Percentiles rank a stretch among this genome's conserved stretches.
phyloP scores from a whole-genome alignment of 139 green algal genomes.

The Spirogloea muscicola region DNA sequence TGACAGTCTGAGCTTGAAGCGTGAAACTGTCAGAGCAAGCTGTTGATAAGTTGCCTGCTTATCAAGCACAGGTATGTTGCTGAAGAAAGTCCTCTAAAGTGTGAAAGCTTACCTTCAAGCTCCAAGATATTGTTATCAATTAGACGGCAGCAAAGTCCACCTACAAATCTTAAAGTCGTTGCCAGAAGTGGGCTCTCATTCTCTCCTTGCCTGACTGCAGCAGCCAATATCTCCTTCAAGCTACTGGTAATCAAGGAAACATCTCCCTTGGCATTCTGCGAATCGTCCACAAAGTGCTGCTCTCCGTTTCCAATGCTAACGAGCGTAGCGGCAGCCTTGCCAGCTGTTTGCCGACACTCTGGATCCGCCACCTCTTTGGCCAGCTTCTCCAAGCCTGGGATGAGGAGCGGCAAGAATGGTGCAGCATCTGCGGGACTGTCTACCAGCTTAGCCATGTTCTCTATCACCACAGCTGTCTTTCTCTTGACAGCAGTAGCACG shows the following conservation, averaged over 20 bases:
- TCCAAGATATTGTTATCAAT: not conserved
- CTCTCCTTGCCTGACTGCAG: not conserved
- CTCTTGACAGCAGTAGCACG: slow-evolving; percentile 44
- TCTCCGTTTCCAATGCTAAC: slow-evolving; percentile 8
- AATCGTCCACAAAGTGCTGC: slow-evolving; percentile 9
- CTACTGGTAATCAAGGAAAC: too few relatives aligned
- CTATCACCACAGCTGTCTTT: slow-evolving; percentile 52
- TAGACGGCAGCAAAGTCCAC: not conserved
- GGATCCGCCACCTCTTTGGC: slow-evolving; percentile 48
- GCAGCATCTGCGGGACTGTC: slow-evolving; percentile 44
- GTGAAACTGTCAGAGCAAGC: not conserved
- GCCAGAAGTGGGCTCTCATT: not conserved
- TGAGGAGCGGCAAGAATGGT: slow-evolving; percentile 49
- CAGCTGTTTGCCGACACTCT: slow-evolving; percentile 46
- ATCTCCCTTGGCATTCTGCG: slow-evolving; percentile 1
- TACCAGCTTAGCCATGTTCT: slow-evolving; percentile 55
- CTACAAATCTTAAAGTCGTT: too few relatives aligned
- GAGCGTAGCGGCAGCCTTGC: slow-evolving; percentile 40
- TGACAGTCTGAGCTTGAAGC: not conserved
- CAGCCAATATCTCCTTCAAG: not conserved
- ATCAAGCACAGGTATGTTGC: too few relatives aligned
- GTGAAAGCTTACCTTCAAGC: not conserved
- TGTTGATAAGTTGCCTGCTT: too few relatives aligned
- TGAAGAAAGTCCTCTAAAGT: too few relatives aligned
- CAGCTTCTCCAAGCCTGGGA: slow-evolving; percentile 45